phyloP scores from a whole-genome alignment of 176 grass and related monocot species.

The Cenchrus americanus region DNA sequence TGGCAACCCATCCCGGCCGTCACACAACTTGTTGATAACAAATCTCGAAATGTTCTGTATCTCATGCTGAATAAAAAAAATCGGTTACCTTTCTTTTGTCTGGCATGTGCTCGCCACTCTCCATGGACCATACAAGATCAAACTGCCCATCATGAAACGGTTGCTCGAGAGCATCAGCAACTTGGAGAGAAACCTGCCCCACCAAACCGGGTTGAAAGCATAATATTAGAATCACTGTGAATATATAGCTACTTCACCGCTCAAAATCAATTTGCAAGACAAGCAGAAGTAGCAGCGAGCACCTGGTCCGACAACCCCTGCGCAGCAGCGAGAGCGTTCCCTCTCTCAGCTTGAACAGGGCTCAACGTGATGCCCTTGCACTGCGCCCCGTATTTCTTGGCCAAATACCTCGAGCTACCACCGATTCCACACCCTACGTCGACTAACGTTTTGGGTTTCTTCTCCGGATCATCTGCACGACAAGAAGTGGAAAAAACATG shows the following conservation, averaged over 20 bases:
- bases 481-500: background rate
- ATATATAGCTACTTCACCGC: background rate
- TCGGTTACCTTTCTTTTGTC: constrained; percentile 77
- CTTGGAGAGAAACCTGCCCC: constrained; percentile 80
- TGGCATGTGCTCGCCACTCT: constrained; percentile 97
- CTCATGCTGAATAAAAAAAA: background rate
- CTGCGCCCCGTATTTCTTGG: constrained; percentile 75
- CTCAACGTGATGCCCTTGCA: constrained; percentile 85
- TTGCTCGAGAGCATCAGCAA: constrained; percentile 91
- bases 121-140: constrained; percentile 98
- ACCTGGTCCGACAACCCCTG: constrained; percentile 81
- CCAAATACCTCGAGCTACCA: constrained; percentile 94
- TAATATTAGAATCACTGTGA: background rate
- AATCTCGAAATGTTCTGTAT: background rate
- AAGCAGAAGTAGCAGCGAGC: background rate
- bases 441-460: constrained; percentile 71
- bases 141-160: constrained; percentile 88
- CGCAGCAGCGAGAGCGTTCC: constrained; percentile 56
- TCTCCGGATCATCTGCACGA: constrained; percentile 57
- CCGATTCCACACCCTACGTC: constrained; percentile 94
- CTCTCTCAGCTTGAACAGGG: constrained; percentile 89
- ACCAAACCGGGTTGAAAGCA: background rate
- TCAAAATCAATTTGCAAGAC: background rate
- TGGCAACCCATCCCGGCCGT: background rate
- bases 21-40: background rate